Evolutionary conservation across 1,284 basidiomycete species (phyloP).

Genomic region (Schizopora paradoxa): DNA sequence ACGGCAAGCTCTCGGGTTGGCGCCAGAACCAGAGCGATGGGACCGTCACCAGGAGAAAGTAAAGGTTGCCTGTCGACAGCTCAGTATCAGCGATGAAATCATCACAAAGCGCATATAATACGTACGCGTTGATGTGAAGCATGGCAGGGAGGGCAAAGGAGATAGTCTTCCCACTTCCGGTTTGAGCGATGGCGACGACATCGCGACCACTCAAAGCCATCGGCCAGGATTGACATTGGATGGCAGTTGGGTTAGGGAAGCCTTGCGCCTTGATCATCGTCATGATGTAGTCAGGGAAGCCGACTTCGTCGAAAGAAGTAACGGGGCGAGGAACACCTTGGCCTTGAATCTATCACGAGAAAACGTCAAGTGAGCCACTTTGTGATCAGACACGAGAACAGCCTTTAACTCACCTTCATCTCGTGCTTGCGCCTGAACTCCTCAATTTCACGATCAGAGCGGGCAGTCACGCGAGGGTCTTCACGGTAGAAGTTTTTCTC

Average conservation of each 20-base stretch:
- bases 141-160: slow-evolving; percentile 97
- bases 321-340: slow-evolving; percentile 86
- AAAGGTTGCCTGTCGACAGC: slow-evolving; percentile 72
- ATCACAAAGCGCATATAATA: slow-evolving; percentile 16
- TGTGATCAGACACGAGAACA: slow-evolving; percentile 1
- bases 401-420: slow-evolving; percentile 61
- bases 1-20: slow-evolving; percentile 98
- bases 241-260: slow-evolving; percentile 85
- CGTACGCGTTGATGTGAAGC: slow-evolving; percentile 98
- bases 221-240: slow-evolving; percentile 98
- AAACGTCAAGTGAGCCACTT: slow-evolving; percentile 6
- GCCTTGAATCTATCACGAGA: slow-evolving; percentile 70
- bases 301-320: slow-evolving; percentile 88
- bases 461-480: slow-evolving; percentile 78
- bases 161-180: slow-evolving; percentile 96
- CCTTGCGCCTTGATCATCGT: slow-evolving; percentile 91
- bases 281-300: slow-evolving; percentile 96
- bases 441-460: slow-evolving; percentile 81
- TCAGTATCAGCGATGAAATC: not conserved
- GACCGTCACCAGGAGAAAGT: slow-evolving; percentile 90
- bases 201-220: slow-evolving; percentile 94
- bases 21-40: slow-evolving; percentile 94
- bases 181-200: slow-evolving; percentile 95
- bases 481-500: slow-evolving; percentile 99
- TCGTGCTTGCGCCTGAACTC: slow-evolving; percentile 84